Evolutionary conservation across 352 stramenopile genomes (phyloP).

Genomic region (Phytophthora cryptogea): DNA sequence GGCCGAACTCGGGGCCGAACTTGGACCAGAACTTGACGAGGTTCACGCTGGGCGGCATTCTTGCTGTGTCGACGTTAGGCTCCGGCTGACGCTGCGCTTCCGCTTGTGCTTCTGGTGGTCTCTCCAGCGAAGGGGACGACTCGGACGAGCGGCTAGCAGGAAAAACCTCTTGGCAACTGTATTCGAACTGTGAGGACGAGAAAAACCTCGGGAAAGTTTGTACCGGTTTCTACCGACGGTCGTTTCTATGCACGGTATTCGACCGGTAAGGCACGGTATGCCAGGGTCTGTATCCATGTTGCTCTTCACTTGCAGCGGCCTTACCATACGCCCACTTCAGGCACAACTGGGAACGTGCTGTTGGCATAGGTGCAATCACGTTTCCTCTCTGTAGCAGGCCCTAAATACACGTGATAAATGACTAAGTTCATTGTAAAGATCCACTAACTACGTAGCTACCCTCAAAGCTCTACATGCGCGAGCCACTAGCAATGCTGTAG

Average conservation of each 20-base stretch:
- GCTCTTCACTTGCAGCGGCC: no score
- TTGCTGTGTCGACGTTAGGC: conserved; percentile 11
- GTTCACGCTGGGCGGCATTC: conserved; percentile 49
- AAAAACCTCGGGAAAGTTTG: conserved; percentile 15
- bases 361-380: no score
- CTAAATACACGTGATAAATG: no score
- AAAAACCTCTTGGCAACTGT: conserved; percentile 40
- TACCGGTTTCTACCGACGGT: conserved; percentile 5
- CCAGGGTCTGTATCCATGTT: neutral
- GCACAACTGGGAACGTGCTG: no score
- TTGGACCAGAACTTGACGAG: conserved; percentile 81
- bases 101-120: conserved; percentile 36
- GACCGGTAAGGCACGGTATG: neutral
- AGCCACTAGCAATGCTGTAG: no score
- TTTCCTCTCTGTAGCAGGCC: no score
- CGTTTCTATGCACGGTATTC: conserved; percentile 6
- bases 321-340: no score
- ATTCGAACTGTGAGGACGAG: neutral
- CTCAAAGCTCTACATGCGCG: no score
- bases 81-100: conserved; percentile 22
- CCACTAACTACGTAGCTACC: no score
- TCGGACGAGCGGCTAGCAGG: conserved; percentile 27
- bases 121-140: neutral
- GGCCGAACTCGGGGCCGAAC: conserved; percentile 61
- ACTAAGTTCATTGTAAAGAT: no score